Base-by-base conservation (phyloP, 768 basidiomycete genomes). In the Lactarius quietus region DNA sequence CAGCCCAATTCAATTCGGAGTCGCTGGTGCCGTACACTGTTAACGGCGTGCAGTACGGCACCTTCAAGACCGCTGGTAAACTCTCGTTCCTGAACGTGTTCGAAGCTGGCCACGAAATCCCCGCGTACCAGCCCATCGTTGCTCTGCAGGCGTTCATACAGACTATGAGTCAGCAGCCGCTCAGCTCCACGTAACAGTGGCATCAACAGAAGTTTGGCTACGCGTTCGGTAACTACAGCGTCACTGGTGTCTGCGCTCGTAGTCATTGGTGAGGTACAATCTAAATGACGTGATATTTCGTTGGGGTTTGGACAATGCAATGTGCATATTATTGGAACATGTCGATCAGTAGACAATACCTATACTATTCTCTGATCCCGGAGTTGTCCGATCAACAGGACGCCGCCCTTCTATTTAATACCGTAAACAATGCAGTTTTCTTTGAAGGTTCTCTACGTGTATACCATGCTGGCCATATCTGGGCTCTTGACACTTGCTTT, bases 11-110 rank as follows among this genome's bases (percentile, higher is more conserved):
- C 70, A 73, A 78, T 55, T 66, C 72, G 20, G 78, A 81, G 64
- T 28, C 65, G 0, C 82, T 82, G 70, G 65, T 73, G 12, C 72
- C 75, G 17, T 83, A 78, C 71, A 80, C 73, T 0, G 83, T 84
- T 12, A 69, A 74, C 4, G 83, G 83, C 0, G 75, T 79, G 56
- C 68, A 70, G 6, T 72, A 82, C n/a, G 83, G 81, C 3, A 72
- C 77, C 45, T 82, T 73, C 72, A 83, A 83, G 73, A 81, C 80
- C 54, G 81, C 81, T 10, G 82, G 81, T 1, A 80, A 73, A 0
- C 72, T 76, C 64, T 81, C 81, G 4, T 83, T 82, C 65, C 64
- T 84, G n/a, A 75, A 81, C 8, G 75, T 82, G 35, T 79, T 72
- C 54, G 79, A 79, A 3, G 79, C 82, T 20, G 81, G 80, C 23